phyloP scores from a whole-genome alignment of 441 rosid genomes.

The Rhodomyrtus psidioides region DNA sequence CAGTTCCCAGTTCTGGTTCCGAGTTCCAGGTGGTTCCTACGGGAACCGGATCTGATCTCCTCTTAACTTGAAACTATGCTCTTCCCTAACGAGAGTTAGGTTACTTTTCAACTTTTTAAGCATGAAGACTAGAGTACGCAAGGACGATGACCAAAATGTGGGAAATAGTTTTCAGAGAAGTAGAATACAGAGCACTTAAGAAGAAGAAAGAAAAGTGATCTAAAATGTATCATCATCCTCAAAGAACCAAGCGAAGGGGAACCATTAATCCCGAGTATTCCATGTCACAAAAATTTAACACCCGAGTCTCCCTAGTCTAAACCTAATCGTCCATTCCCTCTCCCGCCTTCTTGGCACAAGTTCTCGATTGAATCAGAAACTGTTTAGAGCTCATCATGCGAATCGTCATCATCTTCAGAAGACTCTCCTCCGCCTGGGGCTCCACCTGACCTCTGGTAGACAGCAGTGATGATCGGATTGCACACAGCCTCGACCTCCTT shows the following conservation, averaged over 20 bases:
- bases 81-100: too few relatives aligned
- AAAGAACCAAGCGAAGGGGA: background rate
- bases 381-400: constrained; percentile 68
- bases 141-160: background rate
- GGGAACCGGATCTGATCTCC: too few relatives aligned
- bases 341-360: background rate
- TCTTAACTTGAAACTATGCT: too few relatives aligned
- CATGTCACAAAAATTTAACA: background rate
- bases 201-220: background rate
- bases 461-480: constrained; percentile 85
- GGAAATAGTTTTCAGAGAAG: background rate
- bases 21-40: too few relatives aligned
- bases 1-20: too few relatives aligned
- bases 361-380: background rate
- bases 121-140: background rate
- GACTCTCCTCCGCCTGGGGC: constrained; percentile 51
- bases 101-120: background rate
- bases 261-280: background rate
- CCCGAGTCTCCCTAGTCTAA: background rate
- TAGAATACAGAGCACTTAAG: background rate
- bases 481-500: constrained; percentile 96
- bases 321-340: background rate
- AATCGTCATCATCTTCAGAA: constrained; percentile 49
- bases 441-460: constrained; percentile 88
- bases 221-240: background rate